Base-by-base conservation (phyloP, 768 basidiomycete species). In the Daedaleopsis sinensis region DNA sequence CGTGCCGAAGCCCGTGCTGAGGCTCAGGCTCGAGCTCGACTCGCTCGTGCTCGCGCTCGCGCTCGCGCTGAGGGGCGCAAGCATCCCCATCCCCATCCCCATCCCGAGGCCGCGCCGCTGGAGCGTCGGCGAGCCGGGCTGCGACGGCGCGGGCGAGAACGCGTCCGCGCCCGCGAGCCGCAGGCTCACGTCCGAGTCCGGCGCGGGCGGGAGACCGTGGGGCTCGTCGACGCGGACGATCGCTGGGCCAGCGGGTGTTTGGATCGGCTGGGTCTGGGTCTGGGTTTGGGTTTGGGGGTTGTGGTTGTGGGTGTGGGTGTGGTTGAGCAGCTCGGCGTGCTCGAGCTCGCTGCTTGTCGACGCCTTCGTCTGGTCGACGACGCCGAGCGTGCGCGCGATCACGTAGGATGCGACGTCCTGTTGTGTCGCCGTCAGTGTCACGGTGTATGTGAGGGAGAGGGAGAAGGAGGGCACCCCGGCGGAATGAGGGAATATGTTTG, bases 341-440 rank as follows among this genome's bases (percentile, higher is more conserved):
- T 52, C 63, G 59, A 56, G 59, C n/a, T 36, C 57, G 55, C 62
- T 63, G 72, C 82, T 85, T 24, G 89, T 91, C 13, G 89, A 87
- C 0, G 90, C 88, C 70, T 87, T 88, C 54, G 87, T 85, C 61
- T 84, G 83, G 73, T 91, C 90, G 64, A 90, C 82, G 55, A 91
- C 81, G 37, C 91, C 91, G 53, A 94, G 80, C 7, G 90, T 93
- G 59, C 91, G 87, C 13, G 89, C 92, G 70, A 94, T 90, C 59
- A 87, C 84, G 67, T 93, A 94, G 19, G 92, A 90, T 2, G 85
- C 79, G 57, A 93, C 84, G 71, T 94, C 91, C 91, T 93, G 68
- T 23, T 19, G 2, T 19, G 46, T n/a, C 32, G 36, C 51, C 32
- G 32, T 27, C 46, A 47, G 46, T 12, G 47, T 9, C 21, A 46